Percentiles rank a stretch among this genome's conserved stretches.
phyloP scores from a whole-genome alignment of 495 filamentous ascomycete species.

The Echria macrotheca region DNA sequence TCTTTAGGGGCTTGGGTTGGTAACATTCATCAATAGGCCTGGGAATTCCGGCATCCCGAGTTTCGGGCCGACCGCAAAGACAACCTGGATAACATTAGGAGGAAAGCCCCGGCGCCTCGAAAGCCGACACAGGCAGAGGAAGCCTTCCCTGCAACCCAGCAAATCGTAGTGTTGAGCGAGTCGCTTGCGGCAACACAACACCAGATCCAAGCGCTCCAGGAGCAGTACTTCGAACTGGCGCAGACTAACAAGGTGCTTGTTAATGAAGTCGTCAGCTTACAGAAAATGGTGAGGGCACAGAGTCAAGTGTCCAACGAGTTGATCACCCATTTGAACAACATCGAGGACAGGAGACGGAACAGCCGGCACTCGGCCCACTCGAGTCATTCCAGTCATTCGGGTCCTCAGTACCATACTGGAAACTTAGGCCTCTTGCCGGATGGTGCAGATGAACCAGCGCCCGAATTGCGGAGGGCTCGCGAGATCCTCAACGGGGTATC shows the following conservation, averaged over 20 bases:
- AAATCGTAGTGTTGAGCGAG: conserved; percentile 83
- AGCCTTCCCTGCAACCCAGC: conserved; percentile 64
- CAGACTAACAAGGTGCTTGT: conserved; percentile 82
- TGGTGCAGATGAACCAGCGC: conserved; percentile 62
- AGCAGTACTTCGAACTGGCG: conserved; percentile 76
- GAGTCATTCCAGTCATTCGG: conserved; percentile 31
- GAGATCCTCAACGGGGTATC: conserved; percentile 79
- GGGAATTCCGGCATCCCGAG: conserved; percentile 98
- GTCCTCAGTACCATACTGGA: conserved; percentile 25
- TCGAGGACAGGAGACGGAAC: conserved; percentile 39
- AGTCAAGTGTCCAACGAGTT: conserved; percentile 47
- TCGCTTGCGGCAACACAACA: conserved; percentile 87
- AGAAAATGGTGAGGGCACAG: conserved; percentile 82
- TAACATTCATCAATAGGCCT: conserved; percentile 53
- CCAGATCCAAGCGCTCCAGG: conserved; percentile 79
- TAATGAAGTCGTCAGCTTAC: conserved; percentile 79
- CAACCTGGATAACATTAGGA: conserved; percentile 90
- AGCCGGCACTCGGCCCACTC: conserved; percentile 38
- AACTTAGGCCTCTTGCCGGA: conserved; percentile 35
- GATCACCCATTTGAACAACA: conserved; percentile 45
- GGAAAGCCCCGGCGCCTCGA: conserved; percentile 89
- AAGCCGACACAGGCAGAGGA: conserved; percentile 69
- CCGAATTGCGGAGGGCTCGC: conserved; percentile 81
- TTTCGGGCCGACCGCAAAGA: conserved; percentile 96
- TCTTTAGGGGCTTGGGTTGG: neutral